Percentiles rank a stretch among this genome's conserved stretches.
phyloP scores from a whole-genome alignment of 495 filamentous ascomycete species.

The Geopyxis carbonaria region DNA sequence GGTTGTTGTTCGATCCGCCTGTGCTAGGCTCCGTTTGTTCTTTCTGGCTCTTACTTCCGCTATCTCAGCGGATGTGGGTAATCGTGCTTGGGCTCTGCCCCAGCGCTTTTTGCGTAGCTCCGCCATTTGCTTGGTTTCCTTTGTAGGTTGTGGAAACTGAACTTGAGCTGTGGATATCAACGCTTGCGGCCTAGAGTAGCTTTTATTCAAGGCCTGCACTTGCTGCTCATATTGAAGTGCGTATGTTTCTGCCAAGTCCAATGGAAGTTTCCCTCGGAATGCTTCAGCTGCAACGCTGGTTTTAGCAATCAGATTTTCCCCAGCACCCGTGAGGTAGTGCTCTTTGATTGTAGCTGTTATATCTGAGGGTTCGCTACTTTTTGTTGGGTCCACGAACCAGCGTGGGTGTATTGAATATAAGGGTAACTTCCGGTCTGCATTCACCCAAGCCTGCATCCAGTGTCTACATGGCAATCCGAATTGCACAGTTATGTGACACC shows the following conservation, averaged over 20 bases:
- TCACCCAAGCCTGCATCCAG: neutral
- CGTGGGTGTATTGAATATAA: neutral
- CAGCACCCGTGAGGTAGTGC: neutral
- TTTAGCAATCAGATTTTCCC: neutral
- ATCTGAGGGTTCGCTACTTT: neutral
- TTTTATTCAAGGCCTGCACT: neutral
- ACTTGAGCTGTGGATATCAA: neutral
- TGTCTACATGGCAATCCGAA: neutral
- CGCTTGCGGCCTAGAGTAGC: neutral
- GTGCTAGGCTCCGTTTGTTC: too few species aligned
- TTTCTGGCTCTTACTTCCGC: too few species aligned
- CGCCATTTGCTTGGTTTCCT: neutral
- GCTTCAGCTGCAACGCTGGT: neutral
- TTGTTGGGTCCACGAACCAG: neutral
- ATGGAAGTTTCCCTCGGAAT: neutral
- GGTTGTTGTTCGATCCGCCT: too few species aligned
- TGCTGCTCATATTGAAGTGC: neutral
- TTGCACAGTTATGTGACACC: neutral
- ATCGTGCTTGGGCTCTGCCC: neutral
- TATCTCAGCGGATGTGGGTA: neutral
- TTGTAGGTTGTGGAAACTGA: neutral
- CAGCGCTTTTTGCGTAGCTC: neutral
- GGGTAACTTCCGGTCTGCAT: neutral
- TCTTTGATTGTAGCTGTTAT: neutral
- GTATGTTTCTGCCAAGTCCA: neutral